A percentile compares a stretch with the other conserved stretches of the same genome.
phyloP scores from a whole-genome alignment of 495 filamentous ascomycete species.

The Xanthoparmelia taractica region DNA sequence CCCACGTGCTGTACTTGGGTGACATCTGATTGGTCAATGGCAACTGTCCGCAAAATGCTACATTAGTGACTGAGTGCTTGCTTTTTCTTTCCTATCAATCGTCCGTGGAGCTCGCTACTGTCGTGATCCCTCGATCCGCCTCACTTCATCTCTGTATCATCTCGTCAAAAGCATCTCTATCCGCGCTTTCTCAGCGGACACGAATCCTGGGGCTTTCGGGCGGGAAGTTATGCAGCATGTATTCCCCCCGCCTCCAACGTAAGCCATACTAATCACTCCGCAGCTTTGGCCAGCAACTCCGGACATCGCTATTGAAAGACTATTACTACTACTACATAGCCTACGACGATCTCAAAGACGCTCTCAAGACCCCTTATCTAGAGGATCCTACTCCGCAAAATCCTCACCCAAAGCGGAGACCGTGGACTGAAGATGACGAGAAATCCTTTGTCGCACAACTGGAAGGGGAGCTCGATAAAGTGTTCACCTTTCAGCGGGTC shows the following conservation, averaged over 20 bases:
- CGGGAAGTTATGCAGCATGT: slow-evolving; percentile 19
- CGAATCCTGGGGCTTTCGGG: not conserved
- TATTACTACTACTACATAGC: slow-evolving; percentile 96
- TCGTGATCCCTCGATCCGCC: not conserved
- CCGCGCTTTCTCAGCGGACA: not conserved
- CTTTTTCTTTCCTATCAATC: not conserved
- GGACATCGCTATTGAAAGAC: slow-evolving; percentile 86
- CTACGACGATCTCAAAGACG: slow-evolving; percentile 86
- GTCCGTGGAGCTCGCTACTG: not conserved
- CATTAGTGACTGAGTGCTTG: not conserved
- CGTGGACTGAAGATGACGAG: slow-evolving; percentile 92
- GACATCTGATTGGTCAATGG: not conserved
- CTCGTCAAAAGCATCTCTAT: not conserved
- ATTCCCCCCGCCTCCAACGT: slow-evolving; percentile 4
- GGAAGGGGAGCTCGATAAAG: slow-evolving; percentile 89
- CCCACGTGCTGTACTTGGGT: not conserved
- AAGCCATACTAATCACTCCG: slow-evolving; percentile 33
- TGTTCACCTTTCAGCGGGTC: slow-evolving; percentile 91
- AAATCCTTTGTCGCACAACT: slow-evolving; percentile 76
- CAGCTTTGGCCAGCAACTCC: slow-evolving; percentile 96
- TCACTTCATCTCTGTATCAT: not conserved
- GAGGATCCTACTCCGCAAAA: slow-evolving; percentile 46
- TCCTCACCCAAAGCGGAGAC: slow-evolving; percentile 48
- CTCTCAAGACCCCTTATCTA: slow-evolving; percentile 68
- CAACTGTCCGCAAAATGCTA: not conserved